Evolutionary conservation across 345 rosid genomes (phyloP), one percentile per base, ranked within the genome.

Genomic region (Dovyalis caffra): DNA sequence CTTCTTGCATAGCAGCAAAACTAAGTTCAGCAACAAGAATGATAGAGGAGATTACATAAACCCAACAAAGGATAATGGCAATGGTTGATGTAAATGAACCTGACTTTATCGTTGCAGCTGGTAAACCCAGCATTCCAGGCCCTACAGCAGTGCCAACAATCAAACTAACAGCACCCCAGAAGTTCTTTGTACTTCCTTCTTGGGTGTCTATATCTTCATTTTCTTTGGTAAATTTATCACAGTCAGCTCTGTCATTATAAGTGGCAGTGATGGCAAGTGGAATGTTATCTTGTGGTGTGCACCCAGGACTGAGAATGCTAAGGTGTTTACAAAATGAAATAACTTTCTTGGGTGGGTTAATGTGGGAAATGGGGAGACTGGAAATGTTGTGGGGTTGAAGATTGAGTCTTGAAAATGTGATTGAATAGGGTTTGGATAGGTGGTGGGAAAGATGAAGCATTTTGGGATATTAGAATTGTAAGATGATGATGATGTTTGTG

Each of bases 141-240:
- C 98, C 97, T 5, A 92, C 97, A 47, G 98, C 97, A 35, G 95
- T 92, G 70, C 98, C 97, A 61, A 94, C 81, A 70, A 94, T 91
- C 81, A 94, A 91, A 84, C 85, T 86, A 65, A 94, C 95, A 68
- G 95, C 97, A 79, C 95, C 97, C 98, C 97, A 94, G 78, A 92
- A 94, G 79, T 81, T 91, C 80, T 87, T 90, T 70, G 79, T 70
- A 1, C 29, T 71, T n/a, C 72, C 56, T 57, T 72, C 68, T 8
- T 63, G 78, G 33, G 81, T 26, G 29, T 60, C 63, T 57, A 57
- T 16, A 51, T 35, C 15, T 21, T 49, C 15, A 33, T 60, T 51
- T 12, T 29, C 32, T 25, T 35, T 47, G 69, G 35, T 25, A 18
- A 43, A 38, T 33, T 32, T 40, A 28, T 37, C 31, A 47, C 31